Percentiles rank a stretch among this genome's conserved stretches.
Conservation (phyloP, 108 stramenopile genomes). For the Bacterosira constricta region DNA sequence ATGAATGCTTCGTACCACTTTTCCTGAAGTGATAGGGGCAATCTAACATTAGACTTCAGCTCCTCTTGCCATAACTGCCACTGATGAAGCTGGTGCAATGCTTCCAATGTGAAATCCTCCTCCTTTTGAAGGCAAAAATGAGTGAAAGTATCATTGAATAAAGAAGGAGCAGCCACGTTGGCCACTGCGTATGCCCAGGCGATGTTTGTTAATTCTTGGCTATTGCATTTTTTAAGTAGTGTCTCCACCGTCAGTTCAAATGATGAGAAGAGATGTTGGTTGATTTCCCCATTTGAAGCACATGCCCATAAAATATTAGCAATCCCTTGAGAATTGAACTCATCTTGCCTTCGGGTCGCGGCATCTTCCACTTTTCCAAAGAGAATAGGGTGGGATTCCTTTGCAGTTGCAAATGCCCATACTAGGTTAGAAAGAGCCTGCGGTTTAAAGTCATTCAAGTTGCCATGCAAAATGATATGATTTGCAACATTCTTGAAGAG, state of each 20-base stretch:
- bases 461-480: neutral
- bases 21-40: neutral
- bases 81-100: neutral
- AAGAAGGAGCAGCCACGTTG: constrained; percentile 5
- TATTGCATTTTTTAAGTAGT: constrained; percentile 12
- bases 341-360: neutral
- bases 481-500: constrained; percentile 15
- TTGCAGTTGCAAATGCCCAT: constrained; percentile 13
- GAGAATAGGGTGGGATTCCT: neutral
- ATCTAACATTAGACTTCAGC: neutral
- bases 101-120: constrained; percentile 17
- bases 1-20: neutral
- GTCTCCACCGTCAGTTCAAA: neutral
- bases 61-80: neutral
- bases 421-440: neutral
- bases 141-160: constrained; percentile 14
- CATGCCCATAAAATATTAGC: constrained; percentile 30
- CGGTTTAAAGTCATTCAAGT: neutral
- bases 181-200: constrained; percentile 33
- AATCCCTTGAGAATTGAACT: constrained; percentile 28
- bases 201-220: constrained; percentile 34
- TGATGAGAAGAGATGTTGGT: neutral
- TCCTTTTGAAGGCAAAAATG: neutral
- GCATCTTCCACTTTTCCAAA: constrained; percentile 1
- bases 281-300: neutral